Conservation (phyloP, 768 basidiomycete species). For the Crassisporium funariophilum region DNA sequence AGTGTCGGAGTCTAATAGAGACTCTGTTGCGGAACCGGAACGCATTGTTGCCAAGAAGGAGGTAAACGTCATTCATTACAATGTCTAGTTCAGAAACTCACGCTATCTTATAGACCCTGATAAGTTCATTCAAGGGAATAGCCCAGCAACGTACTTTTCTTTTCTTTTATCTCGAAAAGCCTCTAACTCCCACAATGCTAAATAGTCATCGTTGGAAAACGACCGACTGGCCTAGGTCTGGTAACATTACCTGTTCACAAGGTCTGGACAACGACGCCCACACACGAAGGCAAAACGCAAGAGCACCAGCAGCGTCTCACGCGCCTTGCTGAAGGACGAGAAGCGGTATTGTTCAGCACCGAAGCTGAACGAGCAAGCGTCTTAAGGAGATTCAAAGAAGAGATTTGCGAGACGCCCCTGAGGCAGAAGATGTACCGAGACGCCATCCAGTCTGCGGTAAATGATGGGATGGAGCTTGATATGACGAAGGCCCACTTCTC, state of each 20-base stretch:
- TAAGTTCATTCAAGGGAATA: too few relatives aligned
- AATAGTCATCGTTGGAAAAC: slow-evolving; percentile 4
- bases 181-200: too few relatives aligned
- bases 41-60: too few relatives aligned
- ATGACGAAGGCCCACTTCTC: background rate
- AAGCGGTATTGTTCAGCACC: slow-evolving; percentile 36
- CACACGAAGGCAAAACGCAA: slow-evolving; percentile 29
- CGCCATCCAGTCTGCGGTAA: slow-evolving; percentile 33
- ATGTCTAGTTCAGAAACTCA: too few relatives aligned
- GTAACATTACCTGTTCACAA: slow-evolving; percentile 24
- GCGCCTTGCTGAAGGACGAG: slow-evolving; percentile 41
- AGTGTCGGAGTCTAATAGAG: too few relatives aligned
- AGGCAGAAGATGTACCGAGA: slow-evolving; percentile 37
- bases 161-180: too few relatives aligned
- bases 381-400: slow-evolving; percentile 39
- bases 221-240: background rate
- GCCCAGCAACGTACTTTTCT: too few relatives aligned
- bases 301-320: slow-evolving; percentile 37
- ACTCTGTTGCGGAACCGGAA: too few relatives aligned
- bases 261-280: slow-evolving; percentile 38
- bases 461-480: slow-evolving; percentile 18
- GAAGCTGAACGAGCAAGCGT: slow-evolving; percentile 34
- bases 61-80: too few relatives aligned
- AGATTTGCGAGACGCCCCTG: slow-evolving; percentile 29
- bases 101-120: too few relatives aligned